Evolutionary conservation across 768 basidiomycete species (phyloP), one percentile per base, ranked within the genome.

Genomic region (Xerocomellus intermedius): DNA sequence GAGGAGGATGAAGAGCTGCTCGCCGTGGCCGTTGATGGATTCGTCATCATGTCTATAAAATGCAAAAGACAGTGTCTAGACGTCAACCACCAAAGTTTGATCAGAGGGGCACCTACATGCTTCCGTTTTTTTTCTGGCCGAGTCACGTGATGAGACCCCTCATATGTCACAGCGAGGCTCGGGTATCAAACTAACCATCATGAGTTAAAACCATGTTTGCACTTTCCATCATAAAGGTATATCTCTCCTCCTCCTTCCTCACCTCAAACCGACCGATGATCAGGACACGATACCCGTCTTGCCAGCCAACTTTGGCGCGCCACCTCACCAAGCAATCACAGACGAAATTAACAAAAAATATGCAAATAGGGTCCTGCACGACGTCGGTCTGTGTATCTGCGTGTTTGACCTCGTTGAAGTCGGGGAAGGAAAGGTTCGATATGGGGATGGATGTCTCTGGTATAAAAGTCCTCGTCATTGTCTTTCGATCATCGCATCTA

Each of bases 301-400:
- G 47, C 92, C 96, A 8, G 79, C 82, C n/a, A 83, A 92, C 61
- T 98, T 97, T 65, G 87, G 83, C 8, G 75, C 84, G 1, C 85
- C 89, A 1, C 80, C 84, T 38, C 87, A 89, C 44, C 83, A 89
- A 44, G 91, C 94, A 0, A 81, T 98, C 61, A 86, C 81, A 26
- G 82, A 86, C 56, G 91, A 94, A 64, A 77, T 98, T 60, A 95
- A 98, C 78, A 91, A 91, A 69, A 97, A 97, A 73, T 98, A 96
- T 61, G 90, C 96, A 5, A 98, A 98, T 69, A 82, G 88, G 50
- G 84, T 95, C 43, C 74, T 98, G 17, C 91, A 94, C 64, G 89
- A 94, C 52, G 86, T 96, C 53, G 96, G 96, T 1, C 81, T 99
- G 22, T 95, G 92, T 59, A 82, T 98, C 49, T 91, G 87, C 55